Conservation (phyloP, 371 early-diverging fungal genomes). For the Mucor indicus region DNA sequence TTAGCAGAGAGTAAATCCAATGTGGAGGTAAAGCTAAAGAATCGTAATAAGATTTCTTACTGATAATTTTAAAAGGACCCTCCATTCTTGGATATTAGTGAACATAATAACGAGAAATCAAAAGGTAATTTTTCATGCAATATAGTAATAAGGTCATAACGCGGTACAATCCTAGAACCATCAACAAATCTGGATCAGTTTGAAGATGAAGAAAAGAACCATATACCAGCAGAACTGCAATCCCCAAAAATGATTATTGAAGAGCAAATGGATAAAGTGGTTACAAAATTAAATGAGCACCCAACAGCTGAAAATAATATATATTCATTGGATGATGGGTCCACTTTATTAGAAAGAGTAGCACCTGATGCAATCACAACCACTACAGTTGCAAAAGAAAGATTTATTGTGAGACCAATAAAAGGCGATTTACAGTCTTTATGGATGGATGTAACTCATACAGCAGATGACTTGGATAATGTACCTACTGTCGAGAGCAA, state of each 20-base stretch:
- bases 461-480: not conserved
- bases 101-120: conserved; percentile 16
- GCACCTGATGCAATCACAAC: conserved; percentile 39
- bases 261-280: conserved; percentile 45
- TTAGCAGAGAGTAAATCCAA: conserved; percentile 18
- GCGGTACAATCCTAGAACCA: too few species aligned
- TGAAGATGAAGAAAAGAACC: conserved; percentile 12
- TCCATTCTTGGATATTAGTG: conserved; percentile 41
- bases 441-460: conserved; percentile 46
- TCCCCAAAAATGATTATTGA: conserved; percentile 52
- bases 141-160: too few species aligned
- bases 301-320: conserved; percentile 24
- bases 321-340: conserved; percentile 38
- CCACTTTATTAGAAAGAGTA: conserved; percentile 32
- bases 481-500: not conserved
- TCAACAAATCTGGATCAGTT: not conserved
- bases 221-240: conserved; percentile 35
- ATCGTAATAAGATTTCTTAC: too few species aligned
- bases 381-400: conserved; percentile 41
- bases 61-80: conserved; percentile 36
- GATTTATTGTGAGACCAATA: conserved; percentile 42
- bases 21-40: conserved; percentile 27
- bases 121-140: not conserved
- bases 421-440: conserved; percentile 30
- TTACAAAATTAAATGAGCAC: conserved; percentile 16